phyloP scores from a whole-genome alignment of 345 rosid genomes.

The Acer yangbiense region DNA sequence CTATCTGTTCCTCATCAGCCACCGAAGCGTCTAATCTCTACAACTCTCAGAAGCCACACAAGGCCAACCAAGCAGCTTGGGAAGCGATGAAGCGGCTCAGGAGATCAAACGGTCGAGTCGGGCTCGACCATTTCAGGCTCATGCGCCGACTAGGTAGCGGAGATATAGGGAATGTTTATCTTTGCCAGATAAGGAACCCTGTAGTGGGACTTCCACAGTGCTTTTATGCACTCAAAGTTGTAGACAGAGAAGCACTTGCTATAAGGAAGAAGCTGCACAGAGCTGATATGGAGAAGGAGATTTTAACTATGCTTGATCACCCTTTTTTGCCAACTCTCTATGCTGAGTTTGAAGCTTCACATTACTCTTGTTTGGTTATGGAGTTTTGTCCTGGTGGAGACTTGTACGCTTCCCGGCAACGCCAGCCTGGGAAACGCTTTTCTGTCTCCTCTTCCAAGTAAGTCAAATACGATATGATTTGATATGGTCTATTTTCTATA shows the following conservation, averaged over 20 bases:
- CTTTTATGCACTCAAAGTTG: constrained; percentile 92
- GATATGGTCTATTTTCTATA: too few species aligned
- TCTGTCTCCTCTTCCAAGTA: constrained; percentile 75
- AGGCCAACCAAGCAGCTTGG: constrained; percentile 87
- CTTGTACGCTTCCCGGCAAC: constrained; percentile 72
- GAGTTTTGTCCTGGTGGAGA: constrained; percentile 96
- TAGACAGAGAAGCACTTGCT: constrained; percentile 88
- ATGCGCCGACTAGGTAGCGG: constrained; percentile 87
- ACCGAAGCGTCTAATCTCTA: constrained; percentile 25
- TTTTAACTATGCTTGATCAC: constrained; percentile 81
- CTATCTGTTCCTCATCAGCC: constrained; percentile 43
- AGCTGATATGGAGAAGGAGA: constrained; percentile 93
- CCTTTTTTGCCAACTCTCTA: constrained; percentile 91
- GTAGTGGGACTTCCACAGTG: constrained; percentile 55
- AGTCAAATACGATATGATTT: constrained; percentile 8
- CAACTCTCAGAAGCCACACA: constrained; percentile 76
- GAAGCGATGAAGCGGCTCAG: constrained; percentile 75
- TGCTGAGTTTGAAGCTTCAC: constrained; percentile 88
- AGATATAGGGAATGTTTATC: constrained; percentile 88
- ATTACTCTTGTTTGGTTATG: constrained; percentile 90
- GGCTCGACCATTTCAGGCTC: constrained; percentile 82
- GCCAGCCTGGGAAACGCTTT: constrained; percentile 73
- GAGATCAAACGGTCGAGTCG: constrained; percentile 56
- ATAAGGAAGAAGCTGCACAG: constrained; percentile 78
- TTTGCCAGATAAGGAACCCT: constrained; percentile 80